Percentiles rank a stretch among this genome's conserved stretches.
phyloP scores from a whole-genome alignment of 192 early-diverging fungal genomes.

The Chytriomyces hyalinus region DNA sequence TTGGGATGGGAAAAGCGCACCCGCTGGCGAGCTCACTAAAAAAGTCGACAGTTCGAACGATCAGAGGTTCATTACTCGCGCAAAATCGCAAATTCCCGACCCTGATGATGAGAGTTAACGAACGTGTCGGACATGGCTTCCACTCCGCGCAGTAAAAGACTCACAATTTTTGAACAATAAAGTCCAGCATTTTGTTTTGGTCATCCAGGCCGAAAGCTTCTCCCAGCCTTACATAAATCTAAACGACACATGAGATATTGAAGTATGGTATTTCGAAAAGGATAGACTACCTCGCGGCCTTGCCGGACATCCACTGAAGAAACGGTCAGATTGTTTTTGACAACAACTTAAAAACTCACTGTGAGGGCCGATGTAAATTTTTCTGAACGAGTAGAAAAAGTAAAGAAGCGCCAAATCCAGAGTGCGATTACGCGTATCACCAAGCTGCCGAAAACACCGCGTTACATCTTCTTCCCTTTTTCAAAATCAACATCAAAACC shows the following conservation, averaged over 20 bases:
- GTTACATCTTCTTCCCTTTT: too few relatives aligned
- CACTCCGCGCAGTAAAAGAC: neutral
- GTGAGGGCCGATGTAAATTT: constrained; percentile 73
- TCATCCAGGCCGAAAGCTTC: constrained; percentile 73
- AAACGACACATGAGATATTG: constrained; percentile 73
- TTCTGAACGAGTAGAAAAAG: constrained; percentile 77
- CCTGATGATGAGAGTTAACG: constrained; percentile 3
- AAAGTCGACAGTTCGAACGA: constrained; percentile 70
- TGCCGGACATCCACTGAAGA: constrained; percentile 19
- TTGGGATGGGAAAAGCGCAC: constrained; percentile 3
- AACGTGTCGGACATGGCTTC: neutral
- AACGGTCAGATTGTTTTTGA: neutral
- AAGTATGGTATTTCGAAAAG: constrained; percentile 78
- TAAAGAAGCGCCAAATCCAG: constrained; percentile 82
- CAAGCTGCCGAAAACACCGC: constrained; percentile 1
- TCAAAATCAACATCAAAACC: too few relatives aligned
- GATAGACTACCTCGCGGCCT: constrained; percentile 59
- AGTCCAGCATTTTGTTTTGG: constrained; percentile 57
- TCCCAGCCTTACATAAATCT: constrained; percentile 71
- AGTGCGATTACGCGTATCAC: constrained; percentile 54
- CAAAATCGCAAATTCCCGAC: constrained; percentile 67
- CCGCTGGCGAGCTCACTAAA: constrained; percentile 74
- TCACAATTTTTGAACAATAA: constrained; percentile 72
- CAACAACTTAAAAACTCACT: constrained; percentile 9
- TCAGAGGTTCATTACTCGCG: constrained; percentile 57